A percentile compares a stretch with the other conserved stretches of the same genome.
Evolutionary conservation across 192 early-diverging fungal genomes (phyloP).

Genomic region (Coemansia sp.): DNA sequence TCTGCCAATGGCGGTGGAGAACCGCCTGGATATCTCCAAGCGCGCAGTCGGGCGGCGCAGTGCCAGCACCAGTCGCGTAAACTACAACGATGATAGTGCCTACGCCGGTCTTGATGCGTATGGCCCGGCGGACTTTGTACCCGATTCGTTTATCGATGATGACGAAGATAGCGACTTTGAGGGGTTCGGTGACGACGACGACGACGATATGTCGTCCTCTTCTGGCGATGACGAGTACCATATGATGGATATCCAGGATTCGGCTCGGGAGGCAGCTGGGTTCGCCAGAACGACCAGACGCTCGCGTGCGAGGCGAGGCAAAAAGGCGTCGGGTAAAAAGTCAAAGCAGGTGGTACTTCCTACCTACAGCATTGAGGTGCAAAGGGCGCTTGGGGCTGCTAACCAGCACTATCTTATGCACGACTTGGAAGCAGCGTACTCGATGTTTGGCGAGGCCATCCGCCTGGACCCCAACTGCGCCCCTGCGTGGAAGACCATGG

Average conservation of each 20-base stretch:
- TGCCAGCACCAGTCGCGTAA: constrained; percentile 6
- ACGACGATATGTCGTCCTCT: constrained; percentile 11
- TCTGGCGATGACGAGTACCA: constrained; percentile 24
- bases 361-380: constrained; percentile 52
- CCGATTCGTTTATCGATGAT: constrained; percentile 17
- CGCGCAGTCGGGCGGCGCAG: not conserved
- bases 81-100: constrained; percentile 18
- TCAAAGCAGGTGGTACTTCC: not conserved
- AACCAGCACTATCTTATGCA: constrained; percentile 70
- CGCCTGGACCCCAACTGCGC: constrained; percentile 65
- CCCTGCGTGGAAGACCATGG: constrained; percentile 86
- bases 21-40: not conserved
- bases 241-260: constrained; percentile 19
- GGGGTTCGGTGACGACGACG: constrained; percentile 21
- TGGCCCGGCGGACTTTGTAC: not conserved
- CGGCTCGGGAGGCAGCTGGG: constrained; percentile 14
- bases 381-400: constrained; percentile 68
- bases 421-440: constrained; percentile 69
- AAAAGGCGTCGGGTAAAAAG: not conserved
- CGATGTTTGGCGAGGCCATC: constrained; percentile 77
- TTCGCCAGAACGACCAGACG: constrained; percentile 1
- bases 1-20: not conserved
- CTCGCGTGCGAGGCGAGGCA: not conserved
- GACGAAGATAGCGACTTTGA: constrained; percentile 45
- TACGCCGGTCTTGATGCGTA: not conserved